phyloP scores from a whole-genome alignment of 371 early-diverging fungal genomes.

The Capillidium rhysosporum region DNA sequence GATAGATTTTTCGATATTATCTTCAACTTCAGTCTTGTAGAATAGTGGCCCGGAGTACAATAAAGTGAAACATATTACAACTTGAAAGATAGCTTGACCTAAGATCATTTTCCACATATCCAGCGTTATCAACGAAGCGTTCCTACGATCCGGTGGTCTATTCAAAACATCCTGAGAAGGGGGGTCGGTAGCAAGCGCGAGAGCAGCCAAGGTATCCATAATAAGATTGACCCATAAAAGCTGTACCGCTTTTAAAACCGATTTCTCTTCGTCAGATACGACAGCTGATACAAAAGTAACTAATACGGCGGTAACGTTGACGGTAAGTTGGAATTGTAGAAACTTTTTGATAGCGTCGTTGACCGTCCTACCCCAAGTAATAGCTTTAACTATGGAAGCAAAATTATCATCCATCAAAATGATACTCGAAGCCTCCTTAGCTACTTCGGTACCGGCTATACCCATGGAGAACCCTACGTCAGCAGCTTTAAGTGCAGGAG shows the following conservation, averaged over 20 bases:
- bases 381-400: conserved; percentile 47
- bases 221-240: conserved; percentile 65
- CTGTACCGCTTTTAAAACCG: conserved; percentile 48
- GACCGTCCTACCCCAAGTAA: conserved; percentile 61
- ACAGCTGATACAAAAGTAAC: conserved; percentile 43
- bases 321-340: conserved; percentile 57
- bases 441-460: conserved; percentile 58
- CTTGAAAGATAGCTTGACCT: conserved; percentile 35
- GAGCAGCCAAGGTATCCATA: conserved; percentile 61
- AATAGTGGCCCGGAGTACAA: conserved; percentile 20
- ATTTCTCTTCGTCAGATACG: conserved; percentile 17
- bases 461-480: conserved; percentile 75
- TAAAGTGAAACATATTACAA: conserved; percentile 26
- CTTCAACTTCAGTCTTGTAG: neutral
- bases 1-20: conserved; percentile 10
- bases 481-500: conserved; percentile 54
- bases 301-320: conserved; percentile 49
- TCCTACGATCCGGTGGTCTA: conserved; percentile 32
- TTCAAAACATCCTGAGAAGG: conserved; percentile 39
- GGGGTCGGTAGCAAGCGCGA: conserved; percentile 54
- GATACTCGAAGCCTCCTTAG: conserved; percentile 61
- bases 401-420: conserved; percentile 68
- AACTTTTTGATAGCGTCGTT: conserved; percentile 63
- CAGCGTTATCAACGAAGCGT: conserved; percentile 33
- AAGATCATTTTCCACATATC: conserved; percentile 60